Evolutionary conservation across 2,329 filamentous ascomycete genomes (phyloP).

Genomic region (Colletotrichum kahawae): DNA sequence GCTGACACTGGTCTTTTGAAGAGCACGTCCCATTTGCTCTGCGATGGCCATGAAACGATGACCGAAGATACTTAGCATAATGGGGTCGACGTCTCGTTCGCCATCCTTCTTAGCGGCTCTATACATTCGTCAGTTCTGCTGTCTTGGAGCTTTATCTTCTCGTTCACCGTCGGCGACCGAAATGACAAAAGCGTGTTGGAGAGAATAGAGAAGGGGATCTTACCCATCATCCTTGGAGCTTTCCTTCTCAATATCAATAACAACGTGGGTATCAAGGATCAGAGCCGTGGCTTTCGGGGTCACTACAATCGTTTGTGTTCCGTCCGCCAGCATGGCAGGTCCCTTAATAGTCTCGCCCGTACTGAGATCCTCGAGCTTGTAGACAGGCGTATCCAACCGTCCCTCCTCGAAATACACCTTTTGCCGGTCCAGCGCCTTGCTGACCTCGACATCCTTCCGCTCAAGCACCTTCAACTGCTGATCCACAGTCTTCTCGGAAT

Average conservation of each 20-base stretch:
- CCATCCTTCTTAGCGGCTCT: conserved; percentile 26
- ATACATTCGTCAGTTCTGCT: background rate
- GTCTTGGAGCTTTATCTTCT: conserved; percentile 4
- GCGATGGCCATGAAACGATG: conserved; percentile 88
- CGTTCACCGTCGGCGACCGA: conserved; percentile 18
- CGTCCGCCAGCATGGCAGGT: conserved; percentile 86
- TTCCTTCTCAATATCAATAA: conserved; percentile 79
- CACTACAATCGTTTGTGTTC: conserved; percentile 90
- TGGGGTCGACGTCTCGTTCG: conserved; percentile 62
- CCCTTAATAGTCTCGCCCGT: conserved; percentile 77
- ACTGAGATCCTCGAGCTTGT: conserved; percentile 76
- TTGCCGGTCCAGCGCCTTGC: conserved; percentile 66
- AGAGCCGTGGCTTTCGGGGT: conserved; percentile 78
- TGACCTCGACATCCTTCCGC: conserved; percentile 57
- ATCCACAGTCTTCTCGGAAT: conserved; percentile 81
- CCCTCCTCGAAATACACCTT: conserved; percentile 87
- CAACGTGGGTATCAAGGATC: conserved; percentile 83
- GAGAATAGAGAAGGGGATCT: background rate
- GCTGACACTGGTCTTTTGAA: conserved; percentile 82
- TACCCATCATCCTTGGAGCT: conserved; percentile 33
- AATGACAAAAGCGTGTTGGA: background rate
- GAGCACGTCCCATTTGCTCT: conserved; percentile 80
- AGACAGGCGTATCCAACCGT: conserved; percentile 78
- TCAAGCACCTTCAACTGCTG: conserved; percentile 77
- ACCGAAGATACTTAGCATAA: conserved; percentile 80